Conservation (phyloP, 139 green algal species). For the Haematococcus lacustris region DNA sequence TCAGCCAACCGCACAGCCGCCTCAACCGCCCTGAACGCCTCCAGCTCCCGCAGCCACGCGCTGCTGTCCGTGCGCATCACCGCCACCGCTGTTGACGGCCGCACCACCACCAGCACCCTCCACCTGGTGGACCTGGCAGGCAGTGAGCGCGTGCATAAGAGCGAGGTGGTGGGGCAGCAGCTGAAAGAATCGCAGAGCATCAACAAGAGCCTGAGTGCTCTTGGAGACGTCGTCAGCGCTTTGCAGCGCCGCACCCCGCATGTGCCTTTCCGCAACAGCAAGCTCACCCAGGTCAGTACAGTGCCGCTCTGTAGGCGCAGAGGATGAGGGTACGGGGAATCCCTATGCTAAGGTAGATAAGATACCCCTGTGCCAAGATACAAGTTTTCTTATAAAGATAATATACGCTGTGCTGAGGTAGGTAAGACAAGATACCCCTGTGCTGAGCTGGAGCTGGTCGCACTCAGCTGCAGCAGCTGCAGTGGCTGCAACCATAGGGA, state of each 20-base stretch:
- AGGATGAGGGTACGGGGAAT: neutral
- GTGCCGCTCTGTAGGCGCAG: too few relatives aligned
- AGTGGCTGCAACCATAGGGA: too few relatives aligned
- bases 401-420: neutral
- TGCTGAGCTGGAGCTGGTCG: too few relatives aligned
- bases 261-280: constrained; percentile 86
- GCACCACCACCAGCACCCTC: constrained; percentile 21
- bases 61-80: constrained; percentile 59
- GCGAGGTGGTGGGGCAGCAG: constrained; percentile 46
- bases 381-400: neutral
- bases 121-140: constrained; percentile 79
- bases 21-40: constrained; percentile 69
- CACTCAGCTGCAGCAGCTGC: neutral
- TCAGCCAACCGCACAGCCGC: constrained; percentile 31
- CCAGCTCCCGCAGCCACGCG: constrained; percentile 53
- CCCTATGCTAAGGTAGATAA: neutral
- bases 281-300: constrained; percentile 66
- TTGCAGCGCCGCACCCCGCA: constrained; percentile 45
- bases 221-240: constrained; percentile 45
- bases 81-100: constrained; percentile 20
- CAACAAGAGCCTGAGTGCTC: constrained; percentile 72
- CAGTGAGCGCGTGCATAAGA: constrained; percentile 12
- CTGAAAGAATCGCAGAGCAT: constrained; percentile 73
- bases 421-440: too few relatives aligned
- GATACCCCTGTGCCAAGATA: neutral